Percentiles rank a stretch among this genome's conserved stretches.
phyloP scores from a whole-genome alignment of 192 early-diverging fungal species.

The Mortierella antarctica region DNA sequence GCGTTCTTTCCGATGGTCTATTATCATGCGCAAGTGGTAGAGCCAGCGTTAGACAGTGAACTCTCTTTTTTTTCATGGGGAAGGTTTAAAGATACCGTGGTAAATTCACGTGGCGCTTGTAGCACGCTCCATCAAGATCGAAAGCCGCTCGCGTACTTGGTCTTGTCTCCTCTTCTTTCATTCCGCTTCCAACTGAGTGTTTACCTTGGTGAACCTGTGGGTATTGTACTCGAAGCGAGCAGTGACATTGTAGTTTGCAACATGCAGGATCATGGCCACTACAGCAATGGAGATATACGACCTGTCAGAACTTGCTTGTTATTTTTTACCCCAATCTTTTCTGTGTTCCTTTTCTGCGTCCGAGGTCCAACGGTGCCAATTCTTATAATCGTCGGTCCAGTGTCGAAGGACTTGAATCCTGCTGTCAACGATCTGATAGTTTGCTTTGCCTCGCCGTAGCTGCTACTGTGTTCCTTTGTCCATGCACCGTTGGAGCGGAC shows the following conservation, averaged over 20 bases:
- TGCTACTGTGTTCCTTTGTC: too few relatives aligned
- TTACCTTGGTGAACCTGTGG: conserved; percentile 48
- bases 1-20: conserved; percentile 60
- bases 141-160: not conserved
- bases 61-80: conserved; percentile 27
- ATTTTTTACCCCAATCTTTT: conserved; percentile 10
- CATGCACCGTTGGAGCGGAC: not conserved
- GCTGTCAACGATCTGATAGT: too few relatives aligned
- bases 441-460: too few relatives aligned
- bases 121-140: too few relatives aligned
- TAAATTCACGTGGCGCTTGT: conserved; percentile 18
- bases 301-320: not conserved
- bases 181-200: too few relatives aligned
- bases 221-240: conserved; percentile 45
- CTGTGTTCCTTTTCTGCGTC: not conserved
- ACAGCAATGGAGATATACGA: not conserved
- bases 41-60: not conserved
- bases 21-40: not conserved
- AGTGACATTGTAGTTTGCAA: conserved; percentile 47
- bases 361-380: too few relatives aligned
- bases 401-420: too few relatives aligned
- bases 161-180: not conserved
- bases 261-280: conserved; percentile 49
- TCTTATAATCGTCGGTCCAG: too few relatives aligned
- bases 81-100: not conserved